phyloP scores from a whole-genome alignment of 2,329 filamentous ascomycete genomes.

The Curvularia hawaiiensis region DNA sequence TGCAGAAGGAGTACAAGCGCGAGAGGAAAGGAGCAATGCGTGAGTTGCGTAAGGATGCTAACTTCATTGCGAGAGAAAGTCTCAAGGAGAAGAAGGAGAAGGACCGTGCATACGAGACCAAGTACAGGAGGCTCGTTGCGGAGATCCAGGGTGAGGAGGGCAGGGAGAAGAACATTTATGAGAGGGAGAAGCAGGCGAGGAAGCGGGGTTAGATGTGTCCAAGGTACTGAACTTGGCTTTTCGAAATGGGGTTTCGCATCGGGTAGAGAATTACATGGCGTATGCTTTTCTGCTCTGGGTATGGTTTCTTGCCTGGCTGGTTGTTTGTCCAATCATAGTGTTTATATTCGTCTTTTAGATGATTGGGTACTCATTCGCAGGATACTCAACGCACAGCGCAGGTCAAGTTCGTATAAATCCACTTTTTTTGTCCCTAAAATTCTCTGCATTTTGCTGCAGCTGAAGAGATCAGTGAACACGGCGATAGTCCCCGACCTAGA shows the following conservation, averaged over 20 bases:
- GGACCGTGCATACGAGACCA: slow-evolving; percentile 94
- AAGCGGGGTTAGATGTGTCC: slow-evolving; percentile 50
- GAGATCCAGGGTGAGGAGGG: slow-evolving; percentile 97
- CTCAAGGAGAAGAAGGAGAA: slow-evolving; percentile 90
- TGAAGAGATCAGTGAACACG: not conserved
- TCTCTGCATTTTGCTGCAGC: not conserved
- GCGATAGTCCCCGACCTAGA: not conserved
- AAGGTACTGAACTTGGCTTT: not conserved
- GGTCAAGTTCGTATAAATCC: not conserved
- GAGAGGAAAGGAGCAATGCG: slow-evolving; percentile 94
- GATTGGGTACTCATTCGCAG: not conserved
- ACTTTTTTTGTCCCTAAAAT: not conserved
- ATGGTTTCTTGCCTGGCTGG: not conserved
- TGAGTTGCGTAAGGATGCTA: slow-evolving; percentile 92
- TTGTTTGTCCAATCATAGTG: not conserved
- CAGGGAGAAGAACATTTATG: slow-evolving; percentile 83
- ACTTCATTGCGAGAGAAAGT: slow-evolving; percentile 90
- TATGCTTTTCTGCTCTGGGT: not conserved
- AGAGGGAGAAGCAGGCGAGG: slow-evolving; percentile 78
- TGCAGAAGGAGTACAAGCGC: slow-evolving; percentile 89
- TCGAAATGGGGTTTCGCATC: not conserved
- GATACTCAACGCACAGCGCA: not conserved
- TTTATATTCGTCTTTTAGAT: not conserved
- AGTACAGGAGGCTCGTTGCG: slow-evolving; percentile 87
- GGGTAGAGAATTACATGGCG: not conserved